phyloP scores from a whole-genome alignment of 495 filamentous ascomycete species.

The Aspergillus bertholletiae region DNA sequence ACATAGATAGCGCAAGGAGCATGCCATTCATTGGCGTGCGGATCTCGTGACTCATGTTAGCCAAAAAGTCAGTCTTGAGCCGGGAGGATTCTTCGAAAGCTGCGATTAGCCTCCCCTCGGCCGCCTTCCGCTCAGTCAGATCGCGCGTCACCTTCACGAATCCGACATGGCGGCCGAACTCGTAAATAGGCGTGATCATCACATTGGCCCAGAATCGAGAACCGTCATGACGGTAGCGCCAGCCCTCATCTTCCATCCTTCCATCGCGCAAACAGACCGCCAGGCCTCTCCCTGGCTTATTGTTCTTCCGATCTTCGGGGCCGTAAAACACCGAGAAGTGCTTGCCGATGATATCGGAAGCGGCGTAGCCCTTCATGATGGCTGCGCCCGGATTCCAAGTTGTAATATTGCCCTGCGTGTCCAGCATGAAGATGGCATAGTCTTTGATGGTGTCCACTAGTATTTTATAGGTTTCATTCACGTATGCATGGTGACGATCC shows the following conservation, averaged over 20 bases:
- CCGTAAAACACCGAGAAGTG: slow-evolving; percentile 65
- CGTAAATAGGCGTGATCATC: slow-evolving; percentile 58
- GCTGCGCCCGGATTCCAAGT: slow-evolving; percentile 63
- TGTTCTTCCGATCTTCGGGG: slow-evolving; percentile 44
- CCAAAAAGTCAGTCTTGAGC: slow-evolving; percentile 64
- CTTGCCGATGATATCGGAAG: slow-evolving; percentile 55
- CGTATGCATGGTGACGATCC: slow-evolving; percentile 38
- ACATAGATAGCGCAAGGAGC: slow-evolving; percentile 67
- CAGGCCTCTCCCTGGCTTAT: slow-evolving; percentile 56
- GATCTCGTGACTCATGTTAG: slow-evolving; percentile 89
- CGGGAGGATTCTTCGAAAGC: slow-evolving; percentile 64
- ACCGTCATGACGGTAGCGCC: slow-evolving; percentile 62
- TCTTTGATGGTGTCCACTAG: slow-evolving; percentile 63
- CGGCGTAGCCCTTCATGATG: slow-evolving; percentile 55
- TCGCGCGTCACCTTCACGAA: slow-evolving; percentile 66
- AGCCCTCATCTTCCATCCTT: slow-evolving; percentile 61
- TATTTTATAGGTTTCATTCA: slow-evolving; percentile 59
- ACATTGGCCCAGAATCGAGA: slow-evolving; percentile 66
- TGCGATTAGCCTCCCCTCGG: slow-evolving; percentile 53
- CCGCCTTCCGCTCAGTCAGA: slow-evolving; percentile 57
- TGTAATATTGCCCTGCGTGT: slow-evolving; percentile 52
- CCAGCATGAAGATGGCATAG: slow-evolving; percentile 66
- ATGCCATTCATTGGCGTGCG: slow-evolving; percentile 78
- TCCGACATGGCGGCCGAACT: slow-evolving; percentile 54
- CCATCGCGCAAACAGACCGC: slow-evolving; percentile 56